These are phyloP conservation scores for Thelonectria discophora DNA, from an alignment of 2,329 filamentous ascomycete genomes.

Conservation along the genomic window DNA sequence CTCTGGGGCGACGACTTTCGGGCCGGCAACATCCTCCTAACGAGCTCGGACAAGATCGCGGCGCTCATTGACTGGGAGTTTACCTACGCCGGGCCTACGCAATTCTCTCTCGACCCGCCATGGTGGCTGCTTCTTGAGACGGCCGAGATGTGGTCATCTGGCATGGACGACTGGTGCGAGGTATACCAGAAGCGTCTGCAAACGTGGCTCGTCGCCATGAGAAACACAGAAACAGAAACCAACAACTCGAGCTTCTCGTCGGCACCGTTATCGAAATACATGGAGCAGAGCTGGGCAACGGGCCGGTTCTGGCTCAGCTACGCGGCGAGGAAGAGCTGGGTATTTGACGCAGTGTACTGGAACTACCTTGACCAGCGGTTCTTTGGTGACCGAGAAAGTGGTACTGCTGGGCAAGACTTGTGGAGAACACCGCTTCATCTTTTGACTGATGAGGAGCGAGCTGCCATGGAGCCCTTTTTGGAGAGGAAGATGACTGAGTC, in stretches of 20 bases:
- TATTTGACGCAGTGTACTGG: conserved; percentile 50
- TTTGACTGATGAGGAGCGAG: no score
- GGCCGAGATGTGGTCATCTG: conserved; percentile 46
- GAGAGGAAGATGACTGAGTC: no score
- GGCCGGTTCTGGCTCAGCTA: conserved; percentile 47
- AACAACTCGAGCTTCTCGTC: no score
- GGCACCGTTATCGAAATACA: conserved; percentile 43
- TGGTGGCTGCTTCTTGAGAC: conserved; percentile 51
- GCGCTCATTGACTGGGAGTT: conserved; percentile 54
- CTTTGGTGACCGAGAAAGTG: conserved; percentile 32
- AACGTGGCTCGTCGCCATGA: conserved; percentile 47
- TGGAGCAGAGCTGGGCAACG: conserved; percentile 50
- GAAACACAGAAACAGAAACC: no score
- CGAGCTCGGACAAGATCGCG: conserved; percentile 35
- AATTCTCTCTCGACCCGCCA: conserved; percentile 48
- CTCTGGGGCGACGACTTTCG: conserved; percentile 50
- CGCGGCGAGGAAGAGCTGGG: conserved; percentile 49
- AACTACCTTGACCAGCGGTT: conserved; percentile 47
- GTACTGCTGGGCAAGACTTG: no score
- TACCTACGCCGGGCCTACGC: conserved; percentile 45
- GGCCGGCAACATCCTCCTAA: conserved; percentile 46
- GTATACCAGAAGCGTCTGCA: conserved; percentile 45
- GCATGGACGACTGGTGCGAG: conserved; percentile 43
- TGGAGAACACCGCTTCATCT: no score
- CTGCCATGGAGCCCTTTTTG: no score